A percentile compares a stretch with the other conserved stretches of the same genome.
phyloP scores from a whole-genome alignment of 2,329 filamentous ascomycete genomes.

The Ophiosphaerella herpotricha region DNA sequence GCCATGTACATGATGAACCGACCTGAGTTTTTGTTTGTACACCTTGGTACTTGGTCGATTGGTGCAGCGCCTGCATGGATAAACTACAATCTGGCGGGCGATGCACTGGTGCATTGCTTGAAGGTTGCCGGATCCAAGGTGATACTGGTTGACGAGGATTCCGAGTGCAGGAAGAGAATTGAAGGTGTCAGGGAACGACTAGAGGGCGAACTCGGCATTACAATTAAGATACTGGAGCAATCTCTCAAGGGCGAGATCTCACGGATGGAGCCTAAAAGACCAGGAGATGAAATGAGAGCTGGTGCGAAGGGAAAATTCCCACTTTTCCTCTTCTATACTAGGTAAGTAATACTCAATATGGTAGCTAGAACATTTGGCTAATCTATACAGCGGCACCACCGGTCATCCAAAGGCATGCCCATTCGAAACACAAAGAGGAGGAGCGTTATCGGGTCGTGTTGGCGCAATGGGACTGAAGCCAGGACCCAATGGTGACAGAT shows the following conservation, averaged over 20 bases:
- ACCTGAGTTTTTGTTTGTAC: constrained; percentile 68
- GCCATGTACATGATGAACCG: constrained; percentile 71
- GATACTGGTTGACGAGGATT: constrained; percentile 53
- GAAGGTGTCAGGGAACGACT: constrained; percentile 56
- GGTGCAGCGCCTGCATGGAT: constrained; percentile 72
- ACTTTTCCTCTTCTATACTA: constrained; percentile 72
- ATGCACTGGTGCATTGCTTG: constrained; percentile 69
- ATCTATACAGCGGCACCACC: constrained; percentile 66
- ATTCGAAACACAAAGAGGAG: constrained; percentile 59
- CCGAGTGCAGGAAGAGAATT: constrained; percentile 60
- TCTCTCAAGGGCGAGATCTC: constrained; percentile 55
- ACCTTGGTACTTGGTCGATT: constrained; percentile 67
- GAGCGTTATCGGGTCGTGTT: constrained; percentile 45
- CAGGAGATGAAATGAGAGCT: constrained; percentile 60
- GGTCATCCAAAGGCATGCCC: constrained; percentile 74
- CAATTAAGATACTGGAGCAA: constrained; percentile 59
- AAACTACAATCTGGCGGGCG: constrained; percentile 69
- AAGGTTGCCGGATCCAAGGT: constrained; percentile 59
- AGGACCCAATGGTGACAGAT: constrained; percentile 59
- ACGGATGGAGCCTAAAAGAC: constrained; percentile 55
- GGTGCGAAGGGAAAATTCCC: constrained; percentile 59
- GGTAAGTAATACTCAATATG: constrained; percentile 35
- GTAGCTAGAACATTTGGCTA: constrained; percentile 2
- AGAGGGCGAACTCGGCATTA: constrained; percentile 62
- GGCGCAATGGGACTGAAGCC: constrained; percentile 42